phyloP scores from a whole-genome alignment of 2,329 filamentous ascomycete species.

The Xenosphaeropsis pyriputrescens region DNA sequence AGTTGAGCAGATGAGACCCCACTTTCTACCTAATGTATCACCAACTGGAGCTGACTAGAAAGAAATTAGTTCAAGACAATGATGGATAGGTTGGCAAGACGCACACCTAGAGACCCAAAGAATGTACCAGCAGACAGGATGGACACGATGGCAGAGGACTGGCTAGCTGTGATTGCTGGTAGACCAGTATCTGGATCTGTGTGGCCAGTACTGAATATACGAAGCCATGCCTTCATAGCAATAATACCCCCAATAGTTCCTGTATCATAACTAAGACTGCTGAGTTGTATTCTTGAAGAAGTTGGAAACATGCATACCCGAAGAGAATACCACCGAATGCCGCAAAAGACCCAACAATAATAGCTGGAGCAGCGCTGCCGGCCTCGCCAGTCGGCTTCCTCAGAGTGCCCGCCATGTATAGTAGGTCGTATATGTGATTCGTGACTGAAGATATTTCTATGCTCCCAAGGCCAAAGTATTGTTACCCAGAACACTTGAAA shows the following conservation, averaged over 20 bases:
- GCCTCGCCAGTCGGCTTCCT: slow-evolving; percentile 59
- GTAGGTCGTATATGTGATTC: slow-evolving; percentile 9
- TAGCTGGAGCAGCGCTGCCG: slow-evolving; percentile 56
- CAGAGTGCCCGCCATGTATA: slow-evolving; percentile 14
- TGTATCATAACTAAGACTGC: slow-evolving; percentile 31
- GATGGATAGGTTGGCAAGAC: too few relatives aligned
- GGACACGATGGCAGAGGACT: slow-evolving; percentile 41
- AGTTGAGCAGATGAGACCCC: slow-evolving; percentile 57
- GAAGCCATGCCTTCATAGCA: slow-evolving; percentile 41
- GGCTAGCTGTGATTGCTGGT: slow-evolving; percentile 34
- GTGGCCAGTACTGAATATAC: slow-evolving; percentile 43
- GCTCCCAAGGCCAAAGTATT: too few relatives aligned
- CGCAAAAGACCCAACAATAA: slow-evolving; percentile 59
- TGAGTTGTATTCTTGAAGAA: neutral
- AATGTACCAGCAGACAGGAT: slow-evolving; percentile 5
- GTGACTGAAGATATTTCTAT: too few relatives aligned
- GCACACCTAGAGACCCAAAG: slow-evolving; percentile 36
- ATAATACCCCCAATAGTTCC: slow-evolving; percentile 58
- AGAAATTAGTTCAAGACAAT: too few relatives aligned
- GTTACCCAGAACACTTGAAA: too few relatives aligned
- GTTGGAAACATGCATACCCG: slow-evolving; percentile 32
- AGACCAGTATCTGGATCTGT: slow-evolving; percentile 21
- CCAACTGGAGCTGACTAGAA: slow-evolving; percentile 46
- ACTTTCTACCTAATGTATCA: slow-evolving; percentile 57
- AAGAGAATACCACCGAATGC: slow-evolving; percentile 55